Base-by-base conservation (phyloP, 352 stramenopile species). In the Pythium phragmitis region DNA sequence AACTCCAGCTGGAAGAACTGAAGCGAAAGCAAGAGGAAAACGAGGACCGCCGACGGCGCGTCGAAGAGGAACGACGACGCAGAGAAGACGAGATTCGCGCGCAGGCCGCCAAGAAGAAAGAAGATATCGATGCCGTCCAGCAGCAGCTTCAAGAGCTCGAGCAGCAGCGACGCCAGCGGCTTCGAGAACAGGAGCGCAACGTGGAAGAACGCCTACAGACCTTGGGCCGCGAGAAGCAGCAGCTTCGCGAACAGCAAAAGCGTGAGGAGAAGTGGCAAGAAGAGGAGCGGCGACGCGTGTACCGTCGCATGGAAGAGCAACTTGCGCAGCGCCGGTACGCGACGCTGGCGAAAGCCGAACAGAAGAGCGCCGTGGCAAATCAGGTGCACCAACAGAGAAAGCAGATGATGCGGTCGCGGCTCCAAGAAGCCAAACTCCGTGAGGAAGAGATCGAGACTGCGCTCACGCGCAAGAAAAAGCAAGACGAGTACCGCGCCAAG, bases 391-490 rank as follows among this genome's bases (percentile, higher is more conserved):
- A 79, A 0, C 67, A 88, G 19, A 89, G 91, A 56, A 67, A 73
- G 41, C 75, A 78, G 2, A 63, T 77, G 0, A 59, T 89, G 4
- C 74, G 79, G 21, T 69, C 72, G 9, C 65, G 80, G 1, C 69
- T 92, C 7, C 74, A 88, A 34, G 86, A 94, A 16, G 86, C 84
- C 0, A 88, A 90, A 48, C 54, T 94, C 17, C 80, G 86, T 0
- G 86, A 92, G 52, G 86, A 94, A 65, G 84, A 91, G 51, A 92
- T 93, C 57, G 72, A 92, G 43, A 68, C 69, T 0, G 77, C 86
- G 1, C 69, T 91, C 0, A 63, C 63, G 16, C 76, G 80, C 0
- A 86, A 83, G 55, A 74, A 88, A 33, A 86, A 87, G 30, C 74
- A 87, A 45, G 82, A 94, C 21, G 66, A 73, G 11, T 92, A 94